Conservation (phyloP, 441 rosid genomes). For the Pelargonium myrrhifolium region DNA sequence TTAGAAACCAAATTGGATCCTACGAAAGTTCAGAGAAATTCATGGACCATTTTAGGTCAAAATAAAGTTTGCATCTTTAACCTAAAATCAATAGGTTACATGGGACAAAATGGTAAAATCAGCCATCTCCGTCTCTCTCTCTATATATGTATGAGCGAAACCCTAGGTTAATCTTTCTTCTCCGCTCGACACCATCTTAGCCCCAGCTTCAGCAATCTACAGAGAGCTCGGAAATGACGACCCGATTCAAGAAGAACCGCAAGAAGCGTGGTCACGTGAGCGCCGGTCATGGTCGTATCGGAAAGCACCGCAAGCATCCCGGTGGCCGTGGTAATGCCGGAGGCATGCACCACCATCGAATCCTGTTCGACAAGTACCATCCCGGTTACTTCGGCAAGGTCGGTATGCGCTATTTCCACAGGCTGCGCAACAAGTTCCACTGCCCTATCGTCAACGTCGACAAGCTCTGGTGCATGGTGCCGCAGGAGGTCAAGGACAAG, state of each 20-base stretch:
- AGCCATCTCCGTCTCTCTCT: fast-evolving
- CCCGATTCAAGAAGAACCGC: constrained; percentile 72
- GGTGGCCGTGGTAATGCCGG: constrained; percentile 92
- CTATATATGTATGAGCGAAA: constrained; percentile 16
- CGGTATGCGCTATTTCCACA: constrained; percentile 88
- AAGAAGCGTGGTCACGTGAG: constrained; percentile 91
- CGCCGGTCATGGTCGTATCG: constrained; percentile 83
- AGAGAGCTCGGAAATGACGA: constrained; percentile 38
- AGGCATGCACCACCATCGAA: constrained; percentile 87
- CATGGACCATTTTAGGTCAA: too few species aligned
- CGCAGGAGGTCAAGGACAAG: constrained; percentile 55
- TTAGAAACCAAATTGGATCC: too few species aligned
- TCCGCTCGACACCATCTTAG: not conserved
- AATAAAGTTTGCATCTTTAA: too few species aligned
- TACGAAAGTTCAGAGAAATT: too few species aligned
- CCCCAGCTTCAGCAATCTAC: too few species aligned
- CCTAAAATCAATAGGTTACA: too few species aligned
- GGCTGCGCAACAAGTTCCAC: constrained; percentile 67
- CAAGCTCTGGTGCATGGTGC: constrained; percentile 74
- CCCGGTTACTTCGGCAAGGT: constrained; percentile 87
- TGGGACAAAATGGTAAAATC: constrained; percentile 25
- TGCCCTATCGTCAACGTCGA: constrained; percentile 78
- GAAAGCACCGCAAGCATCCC: constrained; percentile 82
- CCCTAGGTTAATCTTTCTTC: constrained; percentile 16
- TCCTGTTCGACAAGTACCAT: constrained; percentile 88